Conservation (phyloP, 2,329 filamentous ascomycete genomes). For the Trichoderma sp. region DNA sequence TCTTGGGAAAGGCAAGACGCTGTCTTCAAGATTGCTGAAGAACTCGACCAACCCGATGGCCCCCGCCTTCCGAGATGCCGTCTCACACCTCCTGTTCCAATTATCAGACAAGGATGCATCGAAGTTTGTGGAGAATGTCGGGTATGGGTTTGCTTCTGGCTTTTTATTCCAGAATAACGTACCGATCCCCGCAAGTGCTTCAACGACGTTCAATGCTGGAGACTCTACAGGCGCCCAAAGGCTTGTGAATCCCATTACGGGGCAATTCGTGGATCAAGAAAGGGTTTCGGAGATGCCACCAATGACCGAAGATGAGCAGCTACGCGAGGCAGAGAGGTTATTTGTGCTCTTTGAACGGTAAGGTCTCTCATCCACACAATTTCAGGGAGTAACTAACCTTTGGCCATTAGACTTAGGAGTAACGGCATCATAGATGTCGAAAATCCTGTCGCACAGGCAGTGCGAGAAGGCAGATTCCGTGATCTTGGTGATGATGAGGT, state of each 20-base stretch:
- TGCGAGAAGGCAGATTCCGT: slow-evolving; percentile 67
- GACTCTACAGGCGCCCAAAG: slow-evolving; percentile 33
- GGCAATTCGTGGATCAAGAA: slow-evolving; percentile 73
- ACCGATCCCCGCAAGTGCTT: slow-evolving; percentile 65
- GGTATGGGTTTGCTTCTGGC: slow-evolving; percentile 90
- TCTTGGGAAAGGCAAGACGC: slow-evolving; percentile 70
- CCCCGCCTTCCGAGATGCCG: slow-evolving; percentile 68
- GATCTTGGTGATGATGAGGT: slow-evolving; percentile 59
- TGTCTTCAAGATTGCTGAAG: slow-evolving; percentile 74
- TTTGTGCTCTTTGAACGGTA: slow-evolving; percentile 90
- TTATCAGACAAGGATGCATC: slow-evolving; percentile 77
- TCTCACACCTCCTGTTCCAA: slow-evolving; percentile 81
- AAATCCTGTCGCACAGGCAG: slow-evolving; percentile 72
- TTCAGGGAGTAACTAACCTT: slow-evolving; percentile 23
- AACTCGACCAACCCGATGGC: slow-evolving; percentile 72
- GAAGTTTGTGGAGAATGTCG: slow-evolving; percentile 84
- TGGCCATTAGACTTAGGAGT: slow-evolving; percentile 54
- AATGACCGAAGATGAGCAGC: slow-evolving; percentile 91
- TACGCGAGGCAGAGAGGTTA: slow-evolving; percentile 82
- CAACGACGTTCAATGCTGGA: slow-evolving; percentile 43
- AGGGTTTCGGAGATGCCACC: slow-evolving; percentile 57
- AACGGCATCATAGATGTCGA: slow-evolving; percentile 75
- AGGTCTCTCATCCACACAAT: slow-evolving; percentile 20
- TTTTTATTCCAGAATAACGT: slow-evolving; percentile 86
- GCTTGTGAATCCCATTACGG: slow-evolving; percentile 79